Evolutionary conservation across 225 moss, liverwort and hornwort genomes (phyloP).

Genomic region (Takakia lepidozioides): DNA sequence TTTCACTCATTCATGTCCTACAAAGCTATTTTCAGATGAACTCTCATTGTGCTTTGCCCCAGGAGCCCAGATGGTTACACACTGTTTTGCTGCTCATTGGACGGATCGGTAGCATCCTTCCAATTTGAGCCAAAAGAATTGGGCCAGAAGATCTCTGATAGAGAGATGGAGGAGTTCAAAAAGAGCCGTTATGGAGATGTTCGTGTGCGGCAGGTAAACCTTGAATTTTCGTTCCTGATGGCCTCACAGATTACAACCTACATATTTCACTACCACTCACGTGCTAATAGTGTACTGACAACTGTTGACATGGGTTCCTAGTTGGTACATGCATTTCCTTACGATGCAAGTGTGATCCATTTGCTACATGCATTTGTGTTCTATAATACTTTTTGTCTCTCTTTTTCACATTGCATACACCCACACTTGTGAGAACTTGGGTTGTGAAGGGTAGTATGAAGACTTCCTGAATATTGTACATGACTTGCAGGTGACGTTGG

Average conservation of each 20-base stretch:
- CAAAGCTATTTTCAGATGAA: no score
- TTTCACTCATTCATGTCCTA: no score
- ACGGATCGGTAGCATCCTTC: constrained; percentile 88
- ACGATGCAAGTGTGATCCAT: not conserved
- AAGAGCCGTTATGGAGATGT: constrained; percentile 93
- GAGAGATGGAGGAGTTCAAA: constrained; percentile 92
- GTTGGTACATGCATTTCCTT: not conserved
- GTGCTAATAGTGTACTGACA: no score
- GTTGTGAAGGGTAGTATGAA: no score
- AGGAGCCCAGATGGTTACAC: constrained; percentile 98
- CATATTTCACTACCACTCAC: no score
- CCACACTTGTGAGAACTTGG: no score
- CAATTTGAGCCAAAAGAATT: constrained; percentile 81
- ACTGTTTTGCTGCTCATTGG: constrained; percentile 89
- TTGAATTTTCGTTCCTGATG: no score
- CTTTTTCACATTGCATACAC: no score
- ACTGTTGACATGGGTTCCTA: no score
- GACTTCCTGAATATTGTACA: not conserved
- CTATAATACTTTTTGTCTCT: no score
- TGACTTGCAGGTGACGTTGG: constrained; percentile 48
- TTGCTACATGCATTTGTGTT: no score
- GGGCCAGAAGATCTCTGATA: constrained; percentile 68
- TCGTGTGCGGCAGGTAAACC: constrained; percentile 68
- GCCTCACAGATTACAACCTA: no score
- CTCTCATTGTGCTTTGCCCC: constrained; percentile 11